A percentile compares a stretch with the other conserved stretches of the same genome.
phyloP scores from a whole-genome alignment of 352 stramenopile species.

The Phytopythium aichiense region DNA sequence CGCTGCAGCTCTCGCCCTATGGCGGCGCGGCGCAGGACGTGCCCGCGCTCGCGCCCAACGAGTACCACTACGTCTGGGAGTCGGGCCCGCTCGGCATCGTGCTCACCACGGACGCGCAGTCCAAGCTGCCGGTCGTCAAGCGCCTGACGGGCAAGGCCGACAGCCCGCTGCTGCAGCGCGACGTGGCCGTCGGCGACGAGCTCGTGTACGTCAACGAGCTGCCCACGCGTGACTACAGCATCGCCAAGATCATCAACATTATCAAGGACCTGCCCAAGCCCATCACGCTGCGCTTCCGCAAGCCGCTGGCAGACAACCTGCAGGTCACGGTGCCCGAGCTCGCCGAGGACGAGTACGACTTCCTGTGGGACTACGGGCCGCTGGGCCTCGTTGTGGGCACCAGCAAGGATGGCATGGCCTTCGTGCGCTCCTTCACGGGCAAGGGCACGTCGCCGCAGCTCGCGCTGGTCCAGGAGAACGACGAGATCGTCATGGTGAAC shows the following conservation, averaged over 20 bases:
- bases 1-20: constrained; percentile 64
- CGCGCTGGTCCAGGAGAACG: constrained; percentile 58
- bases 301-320: constrained; percentile 44
- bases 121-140: constrained; percentile 77
- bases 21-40: constrained; percentile 40
- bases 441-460: constrained; percentile 73
- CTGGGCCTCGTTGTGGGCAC: constrained; percentile 70
- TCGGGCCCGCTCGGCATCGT: constrained; percentile 68
- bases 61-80: constrained; percentile 81
- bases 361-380: constrained; percentile 78
- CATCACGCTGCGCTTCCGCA: constrained; percentile 71
- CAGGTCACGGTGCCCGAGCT: constrained; percentile 49
- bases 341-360: constrained; percentile 72
- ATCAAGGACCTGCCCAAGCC: constrained; percentile 78
- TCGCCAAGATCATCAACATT: constrained; percentile 67
- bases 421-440: constrained; percentile 80
- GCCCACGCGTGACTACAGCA: constrained; percentile 62
- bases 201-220: constrained; percentile 82
- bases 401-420: constrained; percentile 46
- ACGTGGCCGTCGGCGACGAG: constrained; percentile 57
- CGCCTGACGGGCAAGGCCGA: constrained; percentile 62
- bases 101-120: constrained; percentile 56
- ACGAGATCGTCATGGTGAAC: constrained; percentile 84
- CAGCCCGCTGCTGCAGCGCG: constrained; percentile 32
- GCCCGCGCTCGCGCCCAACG: constrained; percentile 56